These are phyloP conservation scores for Phycomyces nitens DNA, from an alignment of 192 early-diverging fungal species.

Conservation along the genomic window DNA sequence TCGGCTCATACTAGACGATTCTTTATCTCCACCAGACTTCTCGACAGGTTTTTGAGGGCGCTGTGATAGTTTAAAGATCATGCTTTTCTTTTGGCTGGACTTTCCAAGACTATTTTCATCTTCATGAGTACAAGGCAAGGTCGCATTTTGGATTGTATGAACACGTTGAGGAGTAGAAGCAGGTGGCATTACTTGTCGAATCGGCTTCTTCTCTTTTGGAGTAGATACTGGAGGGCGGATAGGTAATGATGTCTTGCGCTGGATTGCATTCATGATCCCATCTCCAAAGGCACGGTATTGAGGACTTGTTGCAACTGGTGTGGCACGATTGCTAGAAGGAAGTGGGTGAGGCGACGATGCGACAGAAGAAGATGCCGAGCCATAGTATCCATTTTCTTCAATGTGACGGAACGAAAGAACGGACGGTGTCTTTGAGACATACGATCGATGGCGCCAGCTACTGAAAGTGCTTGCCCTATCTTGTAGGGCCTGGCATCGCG, in stretches of 20 bases:
- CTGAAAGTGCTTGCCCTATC: constrained; percentile 4
- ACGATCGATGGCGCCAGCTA: constrained; percentile 9
- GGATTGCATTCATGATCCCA: not conserved
- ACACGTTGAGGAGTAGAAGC: not conserved
- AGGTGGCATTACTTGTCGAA: not conserved
- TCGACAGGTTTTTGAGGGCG: constrained; percentile 1
- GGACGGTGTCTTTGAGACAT: not conserved
- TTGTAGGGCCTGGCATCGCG: constrained; percentile 14
- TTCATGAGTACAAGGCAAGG: not conserved
- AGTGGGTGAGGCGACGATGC: not conserved
- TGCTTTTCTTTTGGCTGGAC: not conserved
- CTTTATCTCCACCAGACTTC: not conserved
- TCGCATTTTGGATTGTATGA: not conserved
- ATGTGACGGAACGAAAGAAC: not conserved
- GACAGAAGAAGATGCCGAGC: not conserved
- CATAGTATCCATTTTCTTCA: not conserved
- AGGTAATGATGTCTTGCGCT: not conserved
- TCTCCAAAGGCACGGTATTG: not conserved
- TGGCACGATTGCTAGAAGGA: not conserved
- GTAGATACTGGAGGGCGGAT: not conserved
- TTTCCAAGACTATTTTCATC: not conserved
- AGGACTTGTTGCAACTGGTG: not conserved
- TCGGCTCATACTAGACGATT: not conserved
- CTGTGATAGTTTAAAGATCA: not conserved
- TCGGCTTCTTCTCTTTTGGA: not conserved